Percentiles rank a stretch among this genome's conserved stretches.
Conservation (phyloP, 805 yeast genomes). For the Cyberlindnera maritima region DNA sequence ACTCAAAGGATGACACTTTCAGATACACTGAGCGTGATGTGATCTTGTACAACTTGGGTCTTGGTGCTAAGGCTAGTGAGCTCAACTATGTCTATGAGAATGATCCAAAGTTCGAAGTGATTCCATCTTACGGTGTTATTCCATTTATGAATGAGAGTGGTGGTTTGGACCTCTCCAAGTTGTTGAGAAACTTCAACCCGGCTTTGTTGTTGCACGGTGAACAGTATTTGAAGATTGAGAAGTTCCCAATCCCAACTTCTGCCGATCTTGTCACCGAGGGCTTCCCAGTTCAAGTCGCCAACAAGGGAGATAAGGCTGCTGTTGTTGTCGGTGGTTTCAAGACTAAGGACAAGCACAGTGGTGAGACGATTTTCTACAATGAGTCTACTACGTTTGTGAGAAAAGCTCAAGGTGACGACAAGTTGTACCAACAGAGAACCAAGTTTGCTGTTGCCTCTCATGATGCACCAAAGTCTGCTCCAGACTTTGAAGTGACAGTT, state of each 20-base stretch:
- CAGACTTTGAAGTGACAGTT: slow-evolving; percentile 63
- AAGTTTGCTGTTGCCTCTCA: slow-evolving; percentile 63
- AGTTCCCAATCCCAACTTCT: slow-evolving; percentile 75
- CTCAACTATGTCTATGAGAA: slow-evolving; percentile 79
- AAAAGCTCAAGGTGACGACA: slow-evolving; percentile 56
- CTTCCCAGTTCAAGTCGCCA: slow-evolving; percentile 69
- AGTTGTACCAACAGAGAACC: slow-evolving; percentile 45
- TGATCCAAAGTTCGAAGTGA: slow-evolving; percentile 70
- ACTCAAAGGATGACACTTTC: slow-evolving; percentile 44
- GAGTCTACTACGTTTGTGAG: slow-evolving; percentile 85
- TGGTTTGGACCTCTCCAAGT: slow-evolving; percentile 52
- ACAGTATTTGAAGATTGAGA: slow-evolving; percentile 76
- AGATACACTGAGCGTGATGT: slow-evolving; percentile 64
- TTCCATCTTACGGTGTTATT: slow-evolving; percentile 89
- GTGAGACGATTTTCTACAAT: slow-evolving; percentile 71
- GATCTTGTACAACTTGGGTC: slow-evolving; percentile 82
- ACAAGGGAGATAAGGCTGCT: slow-evolving; percentile 83
- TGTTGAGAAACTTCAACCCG: slow-evolving; percentile 83
- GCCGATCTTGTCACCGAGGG: slow-evolving; percentile 61
- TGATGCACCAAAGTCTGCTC: slow-evolving; percentile 56
- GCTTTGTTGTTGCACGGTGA: slow-evolving; percentile 92
- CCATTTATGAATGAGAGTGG: slow-evolving; percentile 71
- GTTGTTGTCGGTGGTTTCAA: slow-evolving; percentile 71
- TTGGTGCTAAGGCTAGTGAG: slow-evolving; percentile 81
- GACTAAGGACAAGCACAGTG: slow-evolving; percentile 63